phyloP scores from a whole-genome alignment of 805 yeast genomes.

The Tetrapisispora iriomotensis region DNA sequence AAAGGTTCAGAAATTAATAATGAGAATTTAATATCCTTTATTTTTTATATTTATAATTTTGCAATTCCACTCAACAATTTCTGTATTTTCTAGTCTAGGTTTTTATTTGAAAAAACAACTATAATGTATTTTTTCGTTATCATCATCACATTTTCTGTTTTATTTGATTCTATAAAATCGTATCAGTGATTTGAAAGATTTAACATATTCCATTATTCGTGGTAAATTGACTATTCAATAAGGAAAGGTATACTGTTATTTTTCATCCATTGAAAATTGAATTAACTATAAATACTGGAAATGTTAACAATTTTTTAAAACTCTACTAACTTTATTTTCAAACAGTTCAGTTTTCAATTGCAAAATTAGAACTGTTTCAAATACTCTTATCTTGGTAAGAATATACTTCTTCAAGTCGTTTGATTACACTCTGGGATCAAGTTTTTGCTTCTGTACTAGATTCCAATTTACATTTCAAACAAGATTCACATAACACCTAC shows the following conservation, averaged over 20 bases:
- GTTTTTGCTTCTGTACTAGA: constrained; percentile 4
- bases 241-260: no score
- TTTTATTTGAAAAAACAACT: constrained; percentile 4
- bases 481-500: constrained; percentile 4
- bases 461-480: constrained; percentile 6
- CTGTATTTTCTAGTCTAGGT: constrained; percentile 6
- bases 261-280: no score
- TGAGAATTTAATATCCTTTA: constrained; percentile 4
- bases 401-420: not conserved
- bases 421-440: constrained; percentile 6
- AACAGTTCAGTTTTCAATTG: not conserved
- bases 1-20: constrained; percentile 8
- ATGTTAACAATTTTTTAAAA: no score
- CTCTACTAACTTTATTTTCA: no score
- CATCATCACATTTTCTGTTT: not conserved
- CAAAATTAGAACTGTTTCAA: not conserved
- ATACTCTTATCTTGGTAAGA: not conserved
- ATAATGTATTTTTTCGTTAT: constrained; percentile 2
- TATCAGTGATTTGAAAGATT: not conserved
- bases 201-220: no score
- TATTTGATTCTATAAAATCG: not conserved
- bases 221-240: no score
- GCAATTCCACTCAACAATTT: constrained; percentile 5
- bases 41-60: constrained; percentile 1
- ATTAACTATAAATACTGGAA: no score